These are phyloP conservation scores for Trichothecium roseum DNA, from an alignment of 2,329 filamentous ascomycete genomes.

Conservation along the genomic window DNA sequence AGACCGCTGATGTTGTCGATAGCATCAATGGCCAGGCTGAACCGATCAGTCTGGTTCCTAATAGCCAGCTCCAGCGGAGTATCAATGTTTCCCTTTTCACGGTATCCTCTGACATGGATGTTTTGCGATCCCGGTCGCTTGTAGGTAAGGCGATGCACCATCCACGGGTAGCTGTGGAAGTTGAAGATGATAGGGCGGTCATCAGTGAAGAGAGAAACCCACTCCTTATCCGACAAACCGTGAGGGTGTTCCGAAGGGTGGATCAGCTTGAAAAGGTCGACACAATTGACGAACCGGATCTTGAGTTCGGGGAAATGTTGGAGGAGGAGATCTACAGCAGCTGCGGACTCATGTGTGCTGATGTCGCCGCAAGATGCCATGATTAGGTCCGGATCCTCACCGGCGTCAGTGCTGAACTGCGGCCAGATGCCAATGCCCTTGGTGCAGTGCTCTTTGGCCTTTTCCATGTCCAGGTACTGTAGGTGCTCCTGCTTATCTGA, in stretches of 20 bases:
- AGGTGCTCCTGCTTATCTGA: conserved; percentile 62
- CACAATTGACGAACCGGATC: conserved; percentile 69
- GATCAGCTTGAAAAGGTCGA: conserved; percentile 74
- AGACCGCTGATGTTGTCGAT: conserved; percentile 52
- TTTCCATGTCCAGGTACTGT: conserved; percentile 49
- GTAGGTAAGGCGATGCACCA: conserved; percentile 68
- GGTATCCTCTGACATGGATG: conserved; percentile 68
- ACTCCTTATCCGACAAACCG: conserved; percentile 57
- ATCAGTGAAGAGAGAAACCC: conserved; percentile 58
- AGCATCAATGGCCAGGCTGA: conserved; percentile 66
- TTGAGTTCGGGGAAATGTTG: conserved; percentile 61
- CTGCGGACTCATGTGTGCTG: conserved; percentile 62
- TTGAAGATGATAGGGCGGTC: conserved; percentile 70
- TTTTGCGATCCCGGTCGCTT: conserved; percentile 59
- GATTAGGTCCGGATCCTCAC: conserved; percentile 59
- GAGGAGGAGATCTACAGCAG: conserved; percentile 65
- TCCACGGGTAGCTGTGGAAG: conserved; percentile 76
- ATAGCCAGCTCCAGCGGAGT: conserved; percentile 71
- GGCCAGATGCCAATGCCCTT: conserved; percentile 74
- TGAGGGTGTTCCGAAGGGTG: conserved; percentile 61
- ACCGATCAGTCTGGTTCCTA: conserved; percentile 67
- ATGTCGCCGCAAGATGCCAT: conserved; percentile 71
- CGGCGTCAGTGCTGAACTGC: conserved; percentile 62
- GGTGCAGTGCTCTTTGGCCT: conserved; percentile 64
- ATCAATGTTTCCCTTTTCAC: conserved; percentile 77